A percentile compares a stretch with the other conserved stretches of the same genome.
Evolutionary conservation across 1,139 yeast genomes (phyloP).

Genomic region (Lodderomyces pseudojiufengensis): DNA sequence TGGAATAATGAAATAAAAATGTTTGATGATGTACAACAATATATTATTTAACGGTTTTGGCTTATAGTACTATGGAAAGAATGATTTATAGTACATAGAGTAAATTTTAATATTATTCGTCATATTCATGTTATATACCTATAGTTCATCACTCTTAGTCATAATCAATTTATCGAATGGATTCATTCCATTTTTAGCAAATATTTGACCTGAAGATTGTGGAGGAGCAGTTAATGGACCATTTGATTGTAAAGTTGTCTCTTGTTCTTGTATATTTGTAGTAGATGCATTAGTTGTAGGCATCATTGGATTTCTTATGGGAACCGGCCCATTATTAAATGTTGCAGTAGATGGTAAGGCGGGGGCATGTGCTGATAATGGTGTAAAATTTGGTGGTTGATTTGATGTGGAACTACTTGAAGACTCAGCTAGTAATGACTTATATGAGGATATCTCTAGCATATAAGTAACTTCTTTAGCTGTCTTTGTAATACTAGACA

Average conservation of each 20-base stretch:
- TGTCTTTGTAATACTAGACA: conserved; percentile 78
- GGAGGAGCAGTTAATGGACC: conserved; percentile 33
- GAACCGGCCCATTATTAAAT: conserved; percentile 15
- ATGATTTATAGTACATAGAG: too few species aligned
- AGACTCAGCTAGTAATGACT: conserved; percentile 28
- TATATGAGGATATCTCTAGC: conserved; percentile 54
- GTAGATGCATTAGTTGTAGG: conserved; percentile 18
- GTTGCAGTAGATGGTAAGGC: conserved; percentile 14
- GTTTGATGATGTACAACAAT: too few species aligned
- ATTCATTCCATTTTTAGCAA: conserved; percentile 37
- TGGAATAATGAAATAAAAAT: too few species aligned
- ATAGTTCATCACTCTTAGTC: conserved; percentile 16
- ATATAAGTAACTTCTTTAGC: conserved; percentile 87
- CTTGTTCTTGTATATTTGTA: conserved; percentile 3
- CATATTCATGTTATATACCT: too few species aligned
- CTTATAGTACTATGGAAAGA: too few species aligned
- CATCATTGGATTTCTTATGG: conserved; percentile 32
- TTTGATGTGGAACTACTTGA: conserved; percentile 9
- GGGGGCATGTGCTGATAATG: conserved; percentile 29
- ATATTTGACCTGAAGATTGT: conserved; percentile 33
- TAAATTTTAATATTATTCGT: too few species aligned
- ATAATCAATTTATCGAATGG: conserved; percentile 42
- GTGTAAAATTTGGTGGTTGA: conserved; percentile 35
- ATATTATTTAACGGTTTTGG: too few species aligned
- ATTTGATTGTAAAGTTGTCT: conserved; percentile 1